These are phyloP conservation scores for Penicillium sp. DNA, from an alignment of 2,329 filamentous ascomycete species.

Conservation along the genomic window DNA sequence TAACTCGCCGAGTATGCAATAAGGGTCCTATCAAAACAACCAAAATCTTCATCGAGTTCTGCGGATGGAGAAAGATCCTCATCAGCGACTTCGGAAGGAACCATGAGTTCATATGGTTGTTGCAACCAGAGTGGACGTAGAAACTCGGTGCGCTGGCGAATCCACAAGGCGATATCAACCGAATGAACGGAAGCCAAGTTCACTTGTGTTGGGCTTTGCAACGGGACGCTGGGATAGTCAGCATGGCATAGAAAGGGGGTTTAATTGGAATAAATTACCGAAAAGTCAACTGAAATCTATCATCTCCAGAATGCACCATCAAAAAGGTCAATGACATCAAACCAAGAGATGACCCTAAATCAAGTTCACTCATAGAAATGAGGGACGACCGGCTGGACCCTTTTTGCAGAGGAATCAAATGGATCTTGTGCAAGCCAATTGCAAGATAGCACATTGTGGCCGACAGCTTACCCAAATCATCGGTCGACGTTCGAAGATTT, in stretches of 20 bases:
- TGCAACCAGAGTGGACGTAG: constrained; percentile 63
- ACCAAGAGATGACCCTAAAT: constrained; percentile 55
- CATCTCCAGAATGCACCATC: constrained; percentile 58
- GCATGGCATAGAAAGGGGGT: neutral
- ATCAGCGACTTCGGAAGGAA: constrained; percentile 54
- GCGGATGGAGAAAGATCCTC: constrained; percentile 45
- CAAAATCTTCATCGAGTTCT: constrained; percentile 54
- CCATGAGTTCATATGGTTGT: constrained; percentile 59
- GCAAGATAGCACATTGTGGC: constrained; percentile 65
- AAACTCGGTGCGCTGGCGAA: constrained; percentile 59
- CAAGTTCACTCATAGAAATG: constrained; percentile 50
- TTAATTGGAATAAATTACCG: constrained; percentile 33
- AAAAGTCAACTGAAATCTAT: constrained; percentile 64
- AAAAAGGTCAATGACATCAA: constrained; percentile 60
- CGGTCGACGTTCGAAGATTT: constrained; percentile 55
- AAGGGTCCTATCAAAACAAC: constrained; percentile 63
- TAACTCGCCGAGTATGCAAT: constrained; percentile 68
- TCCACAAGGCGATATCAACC: constrained; percentile 59
- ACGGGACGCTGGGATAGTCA: constrained; percentile 43
- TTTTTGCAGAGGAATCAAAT: constrained; percentile 63
- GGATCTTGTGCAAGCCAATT: constrained; percentile 65
- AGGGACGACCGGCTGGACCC: constrained; percentile 51
- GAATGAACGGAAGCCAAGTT: constrained; percentile 62
- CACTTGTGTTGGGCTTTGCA: constrained; percentile 53
- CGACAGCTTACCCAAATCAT: constrained; percentile 62